Conservation (phyloP, 2,329 filamentous ascomycete species). For the Ophiostoma himal-ulmi region DNA sequence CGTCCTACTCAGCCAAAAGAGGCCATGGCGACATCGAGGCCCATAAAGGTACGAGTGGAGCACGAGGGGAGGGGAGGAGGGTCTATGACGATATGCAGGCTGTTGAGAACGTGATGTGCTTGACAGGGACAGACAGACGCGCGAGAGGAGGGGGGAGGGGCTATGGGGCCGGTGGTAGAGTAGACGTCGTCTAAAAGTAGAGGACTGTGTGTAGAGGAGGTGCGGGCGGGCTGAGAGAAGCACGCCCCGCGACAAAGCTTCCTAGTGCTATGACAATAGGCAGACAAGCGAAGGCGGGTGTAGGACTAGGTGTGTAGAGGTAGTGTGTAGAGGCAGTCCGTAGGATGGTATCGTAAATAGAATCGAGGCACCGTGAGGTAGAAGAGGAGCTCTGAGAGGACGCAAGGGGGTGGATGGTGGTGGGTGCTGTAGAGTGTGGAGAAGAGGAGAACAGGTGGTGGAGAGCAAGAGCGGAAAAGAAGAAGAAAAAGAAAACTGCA, state of each 20-base stretch:
- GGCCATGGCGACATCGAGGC: slow-evolving; percentile 20
- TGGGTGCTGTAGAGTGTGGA: slow-evolving; percentile 19
- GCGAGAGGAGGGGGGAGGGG: background rate
- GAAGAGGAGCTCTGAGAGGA: background rate
- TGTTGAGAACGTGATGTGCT: slow-evolving; percentile 19
- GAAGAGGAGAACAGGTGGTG: slow-evolving; percentile 7
- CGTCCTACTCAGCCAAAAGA: background rate
- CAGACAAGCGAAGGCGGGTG: background rate
- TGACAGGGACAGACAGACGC: slow-evolving; percentile 4
- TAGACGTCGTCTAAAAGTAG: background rate
- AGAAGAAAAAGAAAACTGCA: background rate
- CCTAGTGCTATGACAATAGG: background rate
- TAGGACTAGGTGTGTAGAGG: background rate
- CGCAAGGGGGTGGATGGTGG: background rate
- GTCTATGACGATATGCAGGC: slow-evolving; percentile 18
- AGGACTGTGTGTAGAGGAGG: background rate
- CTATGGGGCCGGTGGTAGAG: background rate
- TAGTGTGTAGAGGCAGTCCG: too few relatives aligned
- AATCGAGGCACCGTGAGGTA: background rate
- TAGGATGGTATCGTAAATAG: background rate
- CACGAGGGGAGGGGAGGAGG: background rate
- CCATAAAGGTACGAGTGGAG: slow-evolving; percentile 12
- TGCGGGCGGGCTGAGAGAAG: background rate
- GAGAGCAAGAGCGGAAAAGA: background rate
- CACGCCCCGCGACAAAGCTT: background rate